Conservation (phyloP, 139 green algal species). For the Chlorokybus atmophyticus region DNA sequence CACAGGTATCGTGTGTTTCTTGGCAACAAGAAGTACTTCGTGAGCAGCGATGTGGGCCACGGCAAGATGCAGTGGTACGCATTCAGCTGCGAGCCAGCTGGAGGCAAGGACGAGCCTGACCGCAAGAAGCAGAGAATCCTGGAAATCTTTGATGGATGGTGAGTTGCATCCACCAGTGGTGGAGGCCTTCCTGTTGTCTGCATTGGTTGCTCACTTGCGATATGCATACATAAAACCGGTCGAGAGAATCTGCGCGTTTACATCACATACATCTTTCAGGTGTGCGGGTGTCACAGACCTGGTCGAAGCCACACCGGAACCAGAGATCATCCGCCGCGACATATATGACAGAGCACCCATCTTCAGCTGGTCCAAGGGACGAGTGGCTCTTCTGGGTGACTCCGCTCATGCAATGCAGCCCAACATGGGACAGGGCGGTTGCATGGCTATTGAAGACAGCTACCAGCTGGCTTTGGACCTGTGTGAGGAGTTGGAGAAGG, state of each 20-base stretch:
- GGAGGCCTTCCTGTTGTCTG: no score
- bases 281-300: constrained; percentile 33
- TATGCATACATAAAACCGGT: no score
- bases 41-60: constrained; percentile 85
- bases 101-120: constrained; percentile 33
- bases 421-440: constrained; percentile 91
- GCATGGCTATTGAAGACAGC: constrained; percentile 47
- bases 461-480: constrained; percentile 23
- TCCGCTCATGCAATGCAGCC: constrained; percentile 95
- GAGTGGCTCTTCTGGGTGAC: constrained; percentile 84
- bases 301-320: constrained; percentile 63
- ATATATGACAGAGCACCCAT: constrained; percentile 74
- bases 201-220: no score
- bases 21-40: constrained; percentile 93
- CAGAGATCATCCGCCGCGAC: constrained; percentile 81
- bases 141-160: constrained; percentile 86
- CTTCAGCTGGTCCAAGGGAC: constrained; percentile 55
- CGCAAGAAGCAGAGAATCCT: constrained; percentile 54
- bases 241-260: no score
- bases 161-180: no score
- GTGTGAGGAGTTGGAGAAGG: constrained; percentile 9
- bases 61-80: constrained; percentile 97
- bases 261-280: no score
- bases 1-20: constrained; percentile 73
- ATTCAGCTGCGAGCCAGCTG: constrained; percentile 81